These are phyloP conservation scores for Neoarthrinium moseri DNA, from an alignment of 2,329 filamentous ascomycete species.

Conservation along the genomic window DNA sequence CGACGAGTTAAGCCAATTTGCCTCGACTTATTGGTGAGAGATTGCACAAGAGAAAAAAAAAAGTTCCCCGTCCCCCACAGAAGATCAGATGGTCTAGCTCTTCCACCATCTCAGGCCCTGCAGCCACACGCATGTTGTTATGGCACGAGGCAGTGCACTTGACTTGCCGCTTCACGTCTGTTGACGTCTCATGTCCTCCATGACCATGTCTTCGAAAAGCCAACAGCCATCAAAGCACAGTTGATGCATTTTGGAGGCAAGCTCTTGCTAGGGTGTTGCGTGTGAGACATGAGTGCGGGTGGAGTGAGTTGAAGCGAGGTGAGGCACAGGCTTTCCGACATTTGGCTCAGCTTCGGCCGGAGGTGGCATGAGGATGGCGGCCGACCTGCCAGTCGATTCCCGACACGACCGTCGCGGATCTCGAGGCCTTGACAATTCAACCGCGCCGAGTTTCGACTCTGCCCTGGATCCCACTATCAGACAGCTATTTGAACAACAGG, in stretches of 20 bases:
- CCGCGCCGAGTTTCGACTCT: slow-evolving; percentile 32
- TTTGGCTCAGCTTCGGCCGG: slow-evolving; percentile 3
- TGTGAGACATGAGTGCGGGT: slow-evolving; percentile 17
- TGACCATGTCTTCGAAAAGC: slow-evolving; percentile 11
- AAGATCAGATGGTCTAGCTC: slow-evolving; percentile 11
- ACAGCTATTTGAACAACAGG: slow-evolving; percentile 50
- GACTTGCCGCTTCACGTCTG: slow-evolving; percentile 10
- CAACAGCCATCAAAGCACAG: slow-evolving; percentile 18
- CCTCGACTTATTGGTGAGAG: slow-evolving; percentile 9
- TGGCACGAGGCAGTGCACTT: slow-evolving; percentile 12
- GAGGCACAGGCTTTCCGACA: slow-evolving; percentile 1
- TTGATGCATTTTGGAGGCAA: slow-evolving; percentile 23
- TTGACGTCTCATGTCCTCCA: too few relatives aligned
- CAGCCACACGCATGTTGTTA: slow-evolving; percentile 5
- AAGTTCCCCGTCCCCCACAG: slow-evolving; percentile 11
- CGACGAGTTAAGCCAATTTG: slow-evolving; percentile 8
- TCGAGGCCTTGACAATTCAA: slow-evolving; percentile 22
- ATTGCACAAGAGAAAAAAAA: slow-evolving; percentile 11
- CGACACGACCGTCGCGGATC: slow-evolving; percentile 32
- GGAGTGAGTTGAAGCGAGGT: slow-evolving; percentile 10
- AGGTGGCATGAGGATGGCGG: slow-evolving; percentile 22
- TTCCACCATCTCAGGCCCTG: slow-evolving; percentile 9
- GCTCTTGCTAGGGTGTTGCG: slow-evolving; percentile 9
- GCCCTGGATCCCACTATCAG: slow-evolving; percentile 42
- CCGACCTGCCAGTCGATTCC: slow-evolving; percentile 25